Percentiles rank a stretch among this genome's conserved stretches.
phyloP scores from a whole-genome alignment of 371 early-diverging fungal genomes.

The Furculomyces boomerangus region DNA sequence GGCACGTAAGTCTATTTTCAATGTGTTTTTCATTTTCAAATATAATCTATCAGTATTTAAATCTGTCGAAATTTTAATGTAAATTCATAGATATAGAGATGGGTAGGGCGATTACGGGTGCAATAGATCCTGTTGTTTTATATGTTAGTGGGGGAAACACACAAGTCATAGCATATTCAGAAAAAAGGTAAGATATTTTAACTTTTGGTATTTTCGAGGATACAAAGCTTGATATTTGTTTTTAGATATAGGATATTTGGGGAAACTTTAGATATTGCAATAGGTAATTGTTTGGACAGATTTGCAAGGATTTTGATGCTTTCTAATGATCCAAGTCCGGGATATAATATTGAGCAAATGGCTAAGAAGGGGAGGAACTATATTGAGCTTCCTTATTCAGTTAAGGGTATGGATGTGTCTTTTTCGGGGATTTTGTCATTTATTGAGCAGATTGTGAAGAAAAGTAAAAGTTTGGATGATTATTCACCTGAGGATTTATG shows the following conservation, averaged over 20 bases:
- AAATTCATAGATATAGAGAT: constrained; percentile 77
- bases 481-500: constrained; percentile 81
- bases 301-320: constrained; percentile 88
- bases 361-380: constrained; percentile 83
- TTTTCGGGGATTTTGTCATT: constrained; percentile 91
- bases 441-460: constrained; percentile 49
- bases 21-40: neutral
- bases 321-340: constrained; percentile 96
- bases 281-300: constrained; percentile 98
- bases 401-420: constrained; percentile 99
- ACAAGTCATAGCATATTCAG: constrained; percentile 97
- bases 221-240: constrained; percentile 10
- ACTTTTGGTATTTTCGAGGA: constrained; percentile 1
- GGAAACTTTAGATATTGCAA: constrained; percentile 98
- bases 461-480: too few relatives aligned
- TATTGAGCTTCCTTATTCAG: constrained; percentile 88
- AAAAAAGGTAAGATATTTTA: constrained; percentile 33
- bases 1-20: constrained; percentile 35
- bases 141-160: constrained; percentile 99
- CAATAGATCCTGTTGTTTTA: constrained; percentile 90
- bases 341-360: constrained; percentile 94
- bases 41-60: too few relatives aligned
- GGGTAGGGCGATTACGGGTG: constrained; percentile 97
- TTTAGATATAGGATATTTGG: constrained; percentile 89
- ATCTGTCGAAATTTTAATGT: neutral